A percentile compares a stretch with the other conserved stretches of the same genome.
Conservation (phyloP, 305 asterid species). For the Solanum hybrid region DNA sequence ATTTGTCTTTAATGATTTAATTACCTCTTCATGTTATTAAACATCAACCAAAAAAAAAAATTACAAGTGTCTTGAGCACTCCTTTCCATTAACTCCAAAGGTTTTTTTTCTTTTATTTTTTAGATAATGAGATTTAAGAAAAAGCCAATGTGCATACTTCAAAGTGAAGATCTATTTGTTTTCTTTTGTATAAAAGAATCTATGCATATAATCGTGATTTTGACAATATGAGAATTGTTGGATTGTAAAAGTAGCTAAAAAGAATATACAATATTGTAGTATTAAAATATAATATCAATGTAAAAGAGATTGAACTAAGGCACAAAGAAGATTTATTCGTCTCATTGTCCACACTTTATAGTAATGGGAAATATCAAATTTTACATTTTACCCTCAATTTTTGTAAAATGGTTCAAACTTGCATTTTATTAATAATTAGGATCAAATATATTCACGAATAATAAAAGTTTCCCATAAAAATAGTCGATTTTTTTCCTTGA, state of each 20-base stretch:
- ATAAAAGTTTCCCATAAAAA: accelerated
- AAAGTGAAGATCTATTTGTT: neutral
- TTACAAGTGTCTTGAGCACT: neutral
- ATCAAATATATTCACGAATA: no score
- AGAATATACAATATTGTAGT: neutral
- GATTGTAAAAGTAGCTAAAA: neutral
- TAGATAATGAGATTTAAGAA: neutral
- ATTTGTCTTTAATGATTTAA: neutral
- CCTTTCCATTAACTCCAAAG: neutral
- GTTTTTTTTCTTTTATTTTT: neutral
- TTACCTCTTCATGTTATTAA: neutral
- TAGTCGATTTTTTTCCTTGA: no score
- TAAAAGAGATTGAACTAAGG: neutral
- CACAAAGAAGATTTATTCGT: neutral
- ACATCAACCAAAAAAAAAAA: neutral
- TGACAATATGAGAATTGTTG: neutral
- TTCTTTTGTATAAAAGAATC: neutral
- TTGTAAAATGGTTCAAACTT: neutral
- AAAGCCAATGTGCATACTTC: neutral
- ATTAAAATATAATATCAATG: neutral
- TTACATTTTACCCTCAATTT: neutral
- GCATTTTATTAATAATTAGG: no score
- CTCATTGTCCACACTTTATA: neutral
- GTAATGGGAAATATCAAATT: neutral
- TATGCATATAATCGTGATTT: neutral